phyloP scores from a whole-genome alignment of 75 land plant genomes.

The Larix kaempferi region DNA sequence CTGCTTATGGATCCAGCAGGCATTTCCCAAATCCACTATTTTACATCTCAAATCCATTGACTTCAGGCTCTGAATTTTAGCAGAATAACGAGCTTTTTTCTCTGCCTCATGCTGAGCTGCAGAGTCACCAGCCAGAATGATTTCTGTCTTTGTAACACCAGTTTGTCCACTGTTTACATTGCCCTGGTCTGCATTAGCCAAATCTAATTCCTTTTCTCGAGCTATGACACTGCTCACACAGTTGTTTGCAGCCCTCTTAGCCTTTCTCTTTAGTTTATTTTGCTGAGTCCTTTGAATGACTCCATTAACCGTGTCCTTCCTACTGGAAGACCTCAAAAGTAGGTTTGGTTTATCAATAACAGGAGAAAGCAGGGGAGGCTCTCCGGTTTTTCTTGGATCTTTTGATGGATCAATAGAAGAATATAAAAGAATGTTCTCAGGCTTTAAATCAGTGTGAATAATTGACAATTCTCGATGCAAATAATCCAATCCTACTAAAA shows the following conservation, averaged over 20 bases:
- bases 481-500: conserved; percentile 78
- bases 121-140: conserved; percentile 4
- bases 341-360: conserved; percentile 40
- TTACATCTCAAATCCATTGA: conserved; percentile 85
- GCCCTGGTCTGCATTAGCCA: not conserved
- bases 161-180: not conserved
- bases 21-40: conserved; percentile 95
- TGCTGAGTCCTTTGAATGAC: conserved; percentile 40
- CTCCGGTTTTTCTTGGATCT: conserved; percentile 61
- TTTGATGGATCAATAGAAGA: conserved; percentile 68
- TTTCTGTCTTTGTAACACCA: not conserved
- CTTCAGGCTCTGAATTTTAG: conserved; percentile 34
- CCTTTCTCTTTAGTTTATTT: conserved; percentile 71
- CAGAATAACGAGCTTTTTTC: conserved; percentile 20
- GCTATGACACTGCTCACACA: conserved; percentile 28
- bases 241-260: conserved; percentile 63
- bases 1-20: conserved; percentile 79
- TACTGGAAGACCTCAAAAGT: not conserved
- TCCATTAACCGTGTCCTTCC: conserved; percentile 19
- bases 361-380: conserved; percentile 49
- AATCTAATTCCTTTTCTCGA: conserved; percentile 1
- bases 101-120: conserved; percentile 10
- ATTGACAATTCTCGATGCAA: conserved; percentile 75
- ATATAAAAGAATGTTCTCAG: conserved; percentile 77
- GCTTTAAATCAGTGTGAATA: conserved; percentile 90